Conservation (phyloP, 257 asterid species). For the Misopates orontium region DNA sequence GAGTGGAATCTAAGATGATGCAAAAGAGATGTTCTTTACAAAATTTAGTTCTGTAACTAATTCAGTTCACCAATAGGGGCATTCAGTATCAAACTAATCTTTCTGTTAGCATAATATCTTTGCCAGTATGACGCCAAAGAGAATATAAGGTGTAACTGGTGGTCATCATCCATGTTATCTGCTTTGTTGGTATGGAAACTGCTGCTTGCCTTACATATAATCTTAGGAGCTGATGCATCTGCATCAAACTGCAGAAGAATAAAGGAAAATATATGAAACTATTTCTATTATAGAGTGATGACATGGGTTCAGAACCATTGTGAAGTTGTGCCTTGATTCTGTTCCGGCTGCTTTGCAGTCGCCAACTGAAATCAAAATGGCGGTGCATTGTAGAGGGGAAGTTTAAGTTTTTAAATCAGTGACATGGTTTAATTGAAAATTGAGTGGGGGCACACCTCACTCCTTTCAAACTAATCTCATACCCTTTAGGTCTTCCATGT, state of each 20-base stretch:
- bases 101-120: slow-evolving; percentile 1
- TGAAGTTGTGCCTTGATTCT: background rate
- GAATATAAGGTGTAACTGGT: slow-evolving; percentile 6
- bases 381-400: background rate
- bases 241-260: slow-evolving; percentile 1
- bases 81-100: background rate
- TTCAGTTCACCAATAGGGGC: slow-evolving; percentile 2
- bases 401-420: slow-evolving; percentile 7
- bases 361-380: background rate
- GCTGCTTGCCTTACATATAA: background rate
- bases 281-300: slow-evolving; percentile 3
- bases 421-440: slow-evolving; percentile 11
- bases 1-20: slow-evolving; percentile 5
- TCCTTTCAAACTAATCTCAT: background rate
- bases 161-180: slow-evolving; percentile 6
- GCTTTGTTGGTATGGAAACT: slow-evolving; percentile 13
- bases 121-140: background rate
- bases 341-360: slow-evolving; percentile 19
- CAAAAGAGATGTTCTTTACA: background rate
- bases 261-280: background rate
- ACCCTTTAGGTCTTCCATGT: too few species aligned
- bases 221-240: slow-evolving; percentile 19
- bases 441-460: background rate
- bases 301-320: slow-evolving; percentile 9
- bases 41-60: background rate